phyloP scores from a whole-genome alignment of 306 rosid species.

The Glycine latifolia region DNA sequence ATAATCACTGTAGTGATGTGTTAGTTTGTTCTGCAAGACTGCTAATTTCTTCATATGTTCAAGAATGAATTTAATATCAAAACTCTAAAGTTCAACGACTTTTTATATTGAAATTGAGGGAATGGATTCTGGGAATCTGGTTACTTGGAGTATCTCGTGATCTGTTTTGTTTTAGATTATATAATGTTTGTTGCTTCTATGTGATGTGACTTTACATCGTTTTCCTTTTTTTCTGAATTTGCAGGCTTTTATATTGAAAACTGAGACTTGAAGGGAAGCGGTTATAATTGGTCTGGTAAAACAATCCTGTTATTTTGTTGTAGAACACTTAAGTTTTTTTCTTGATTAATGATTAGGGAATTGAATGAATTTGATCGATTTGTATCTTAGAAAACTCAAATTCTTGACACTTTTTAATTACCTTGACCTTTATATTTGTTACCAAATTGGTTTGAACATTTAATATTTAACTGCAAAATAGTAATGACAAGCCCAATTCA shows the following conservation, averaged over 20 bases:
- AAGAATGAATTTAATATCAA: background rate
- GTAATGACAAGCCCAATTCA: background rate
- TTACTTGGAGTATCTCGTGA: background rate
- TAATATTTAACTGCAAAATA: slow-evolving; percentile 12
- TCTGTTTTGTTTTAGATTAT: background rate
- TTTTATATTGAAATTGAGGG: background rate
- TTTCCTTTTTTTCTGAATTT: background rate
- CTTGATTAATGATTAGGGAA: slow-evolving; percentile 6
- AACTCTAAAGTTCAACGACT: too few relatives aligned
- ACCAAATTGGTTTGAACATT: too few relatives aligned
- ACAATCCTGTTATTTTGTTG: background rate
- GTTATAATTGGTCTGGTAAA: background rate
- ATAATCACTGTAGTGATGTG: background rate
- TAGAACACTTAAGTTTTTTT: background rate
- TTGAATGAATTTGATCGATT: slow-evolving; percentile 17
- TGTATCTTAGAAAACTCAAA: slow-evolving; percentile 1
- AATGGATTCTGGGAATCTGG: background rate
- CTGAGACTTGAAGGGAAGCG: slow-evolving; percentile 24
- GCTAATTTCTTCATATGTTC: background rate
- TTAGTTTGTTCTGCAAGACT: background rate
- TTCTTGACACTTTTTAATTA: too few relatives aligned
- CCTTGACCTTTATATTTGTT: too few relatives aligned
- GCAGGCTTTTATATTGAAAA: background rate
- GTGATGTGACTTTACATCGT: slow-evolving; percentile 10
- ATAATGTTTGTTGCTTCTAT: slow-evolving; percentile 1